Conservation (phyloP, 495 filamentous ascomycete genomes). For the Usnea hakonensis region DNA sequence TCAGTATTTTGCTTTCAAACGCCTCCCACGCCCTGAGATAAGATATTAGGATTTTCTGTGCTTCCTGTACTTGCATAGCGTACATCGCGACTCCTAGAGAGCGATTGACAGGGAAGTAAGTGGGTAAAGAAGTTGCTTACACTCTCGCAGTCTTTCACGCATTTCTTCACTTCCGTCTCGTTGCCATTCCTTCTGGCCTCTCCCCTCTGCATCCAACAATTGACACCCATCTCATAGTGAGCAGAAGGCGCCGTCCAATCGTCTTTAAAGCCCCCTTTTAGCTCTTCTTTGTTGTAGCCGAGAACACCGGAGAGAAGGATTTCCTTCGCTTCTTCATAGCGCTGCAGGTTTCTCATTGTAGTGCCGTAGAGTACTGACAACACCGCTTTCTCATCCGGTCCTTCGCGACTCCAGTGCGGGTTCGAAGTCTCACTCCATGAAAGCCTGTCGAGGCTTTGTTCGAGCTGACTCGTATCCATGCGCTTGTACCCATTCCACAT, state of each 20-base stretch:
- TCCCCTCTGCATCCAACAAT: constrained; percentile 59
- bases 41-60: too few species aligned
- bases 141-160: constrained; percentile 57
- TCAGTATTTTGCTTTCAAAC: neutral
- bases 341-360: constrained; percentile 53
- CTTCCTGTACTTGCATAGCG: neutral
- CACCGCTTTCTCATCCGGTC: constrained; percentile 66
- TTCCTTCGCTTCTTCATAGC: constrained; percentile 54
- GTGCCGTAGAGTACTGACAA: constrained; percentile 59
- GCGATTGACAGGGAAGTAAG: neutral
- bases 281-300: constrained; percentile 53
- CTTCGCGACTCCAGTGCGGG: constrained; percentile 49
- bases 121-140: neutral
- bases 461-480: constrained; percentile 58
- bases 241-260: constrained; percentile 76
- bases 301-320: constrained; percentile 55
- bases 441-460: constrained; percentile 53
- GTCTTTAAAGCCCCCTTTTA: constrained; percentile 69
- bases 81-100: neutral
- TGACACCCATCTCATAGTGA: constrained; percentile 82
- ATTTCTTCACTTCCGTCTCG: constrained; percentile 35
- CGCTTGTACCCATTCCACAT: constrained; percentile 82
- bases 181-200: constrained; percentile 21
- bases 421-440: constrained; percentile 59
- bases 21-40: too few species aligned